Evolutionary conservation across 352 stramenopile species (phyloP), one percentile per base, ranked within the genome.

Genomic region (Peronospora destructor): DNA sequence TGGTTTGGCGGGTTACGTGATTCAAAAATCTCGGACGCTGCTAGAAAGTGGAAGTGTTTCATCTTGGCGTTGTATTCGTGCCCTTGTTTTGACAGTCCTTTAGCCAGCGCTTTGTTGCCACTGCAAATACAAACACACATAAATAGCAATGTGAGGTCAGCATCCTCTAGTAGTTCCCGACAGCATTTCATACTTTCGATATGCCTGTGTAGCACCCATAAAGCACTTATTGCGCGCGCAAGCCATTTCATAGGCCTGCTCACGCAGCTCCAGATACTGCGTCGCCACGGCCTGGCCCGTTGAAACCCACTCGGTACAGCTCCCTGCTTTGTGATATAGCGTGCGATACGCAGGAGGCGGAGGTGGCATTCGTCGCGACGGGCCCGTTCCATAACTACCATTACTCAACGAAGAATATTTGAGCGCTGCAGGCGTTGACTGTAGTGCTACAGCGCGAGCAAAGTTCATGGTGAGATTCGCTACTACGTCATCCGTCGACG

Each of bases 161-260:
- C 14, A 36, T 33, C 26, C 19, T 32, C 28, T 7, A 11, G 17
- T 30, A 47, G n/a, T 8, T n/a, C 3, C n/a, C 16, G 6, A 30
- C 26, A 57, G 36, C 34, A 30, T 6, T 39, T 23, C 64, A 30
- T 73, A 91, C 80, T 67, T 87, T 45, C 76, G 72, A 52, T 85
- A 93, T 38, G 82, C 82, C 13, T 83, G 74, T n/a, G 82, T 93
- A 5, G 82, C 82, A 14, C 76, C 64, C 82, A 93, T 91, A 39
- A 93, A 91, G 49, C 82, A 93, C 40, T 87, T 84, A 68, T 93
- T 93, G 13, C 82, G 79, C 12, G 79, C 82, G 30, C 79, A 87
- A 5, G 82, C 79, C 42, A 87, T 64, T 56, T 91, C 61, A 52
- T 88, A 87, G n/a, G 79, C 82, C 30, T 84, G 65, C 48, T 89